Percentiles rank a stretch among this genome's conserved stretches.
Evolutionary conservation across 805 yeast species (phyloP).

Genomic region (Saturnispora silvae): DNA sequence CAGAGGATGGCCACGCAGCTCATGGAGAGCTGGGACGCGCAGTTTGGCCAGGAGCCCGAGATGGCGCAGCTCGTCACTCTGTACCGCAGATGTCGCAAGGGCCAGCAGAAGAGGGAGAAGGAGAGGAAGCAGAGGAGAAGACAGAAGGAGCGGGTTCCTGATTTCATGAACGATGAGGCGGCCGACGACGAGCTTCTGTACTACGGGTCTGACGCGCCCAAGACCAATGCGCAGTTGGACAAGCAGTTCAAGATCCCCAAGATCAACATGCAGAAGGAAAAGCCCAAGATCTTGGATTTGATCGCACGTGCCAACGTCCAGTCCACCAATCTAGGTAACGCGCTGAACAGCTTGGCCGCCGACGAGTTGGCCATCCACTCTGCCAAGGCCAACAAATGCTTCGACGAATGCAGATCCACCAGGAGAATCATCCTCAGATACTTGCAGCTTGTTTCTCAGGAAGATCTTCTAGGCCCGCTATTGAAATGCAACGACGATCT

Average conservation of each 20-base stretch:
- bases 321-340: conserved; percentile 59
- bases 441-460: conserved; percentile 74
- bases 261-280: conserved; percentile 58
- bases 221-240: conserved; percentile 30
- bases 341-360: conserved; percentile 33
- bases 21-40: conserved; percentile 59
- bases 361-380: conserved; percentile 56
- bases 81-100: conserved; percentile 22
- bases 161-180: conserved; percentile 45
- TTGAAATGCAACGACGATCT: conserved; percentile 86
- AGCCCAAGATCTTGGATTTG: conserved; percentile 55
- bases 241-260: conserved; percentile 51
- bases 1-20: conserved; percentile 38
- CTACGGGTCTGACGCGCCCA: conserved; percentile 11
- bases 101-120: conserved; percentile 2
- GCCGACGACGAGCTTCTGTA: conserved; percentile 34
- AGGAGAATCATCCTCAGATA: conserved; percentile 74
- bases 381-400: conserved; percentile 46
- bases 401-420: conserved; percentile 63
- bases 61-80: conserved; percentile 39
- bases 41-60: conserved; percentile 38
- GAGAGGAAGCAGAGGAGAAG: conserved; percentile 7
- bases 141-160: conserved; percentile 18
- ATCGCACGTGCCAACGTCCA: conserved; percentile 70
- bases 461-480: conserved; percentile 79